phyloP scores from a whole-genome alignment of 805 yeast genomes.

The Naumovozyma baii region DNA sequence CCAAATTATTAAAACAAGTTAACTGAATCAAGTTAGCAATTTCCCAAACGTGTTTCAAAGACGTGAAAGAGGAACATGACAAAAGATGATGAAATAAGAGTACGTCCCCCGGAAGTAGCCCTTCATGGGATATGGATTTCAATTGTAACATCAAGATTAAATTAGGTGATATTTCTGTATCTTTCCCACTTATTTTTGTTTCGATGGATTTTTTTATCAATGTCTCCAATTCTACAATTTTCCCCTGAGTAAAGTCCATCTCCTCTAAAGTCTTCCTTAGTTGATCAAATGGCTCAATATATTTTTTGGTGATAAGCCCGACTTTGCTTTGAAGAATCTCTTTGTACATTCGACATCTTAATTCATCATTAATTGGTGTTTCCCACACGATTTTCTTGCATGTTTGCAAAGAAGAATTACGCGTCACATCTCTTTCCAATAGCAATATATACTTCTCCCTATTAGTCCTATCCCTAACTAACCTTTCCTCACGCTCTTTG shows the following conservation, averaged over 20 bases:
- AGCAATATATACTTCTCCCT: conserved; percentile 19
- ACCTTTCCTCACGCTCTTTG: conserved; percentile 20
- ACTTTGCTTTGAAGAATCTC: conserved; percentile 19
- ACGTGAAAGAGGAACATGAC: conserved; percentile 12
- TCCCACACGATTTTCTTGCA: conserved; percentile 27
- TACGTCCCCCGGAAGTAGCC: conserved; percentile 31
- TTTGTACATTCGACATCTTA: conserved; percentile 17
- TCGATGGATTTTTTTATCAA: conserved; percentile 13
- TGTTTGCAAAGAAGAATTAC: conserved; percentile 22
- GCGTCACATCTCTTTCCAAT: conserved; percentile 25
- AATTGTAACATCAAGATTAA: conserved; percentile 26
- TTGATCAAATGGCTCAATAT: conserved; percentile 34
- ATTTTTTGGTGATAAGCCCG: conserved; percentile 17
- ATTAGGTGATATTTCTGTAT: conserved; percentile 12
- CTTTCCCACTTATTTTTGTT: conserved; percentile 10
- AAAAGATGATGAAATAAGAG: conserved; percentile 28
- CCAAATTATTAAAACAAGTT: conserved; percentile 25
- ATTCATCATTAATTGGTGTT: conserved; percentile 19
- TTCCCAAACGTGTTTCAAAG: conserved; percentile 25
- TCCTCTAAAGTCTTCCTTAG: conserved; percentile 23
- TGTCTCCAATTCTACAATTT: conserved; percentile 24
- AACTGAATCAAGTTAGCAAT: conserved; percentile 25
- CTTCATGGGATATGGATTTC: conserved; percentile 30
- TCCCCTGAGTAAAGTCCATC: conserved; percentile 27
- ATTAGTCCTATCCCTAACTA: conserved; percentile 22